Conservation (phyloP, 2,329 filamentous ascomycete genomes). For the Nemania bipapillata region DNA sequence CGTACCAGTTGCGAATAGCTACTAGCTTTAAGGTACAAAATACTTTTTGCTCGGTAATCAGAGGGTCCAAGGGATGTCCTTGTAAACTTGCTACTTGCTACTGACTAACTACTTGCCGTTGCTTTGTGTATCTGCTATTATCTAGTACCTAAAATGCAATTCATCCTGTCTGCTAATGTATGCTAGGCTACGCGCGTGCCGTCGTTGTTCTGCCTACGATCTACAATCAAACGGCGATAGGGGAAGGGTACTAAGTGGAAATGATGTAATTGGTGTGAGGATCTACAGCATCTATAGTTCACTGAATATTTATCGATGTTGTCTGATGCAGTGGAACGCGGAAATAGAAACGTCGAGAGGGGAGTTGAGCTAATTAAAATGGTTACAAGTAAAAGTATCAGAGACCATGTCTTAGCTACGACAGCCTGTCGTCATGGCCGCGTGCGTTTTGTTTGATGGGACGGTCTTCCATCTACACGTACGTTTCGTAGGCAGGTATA, state of each 20-base stretch:
- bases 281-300: not conserved
- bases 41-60: not conserved
- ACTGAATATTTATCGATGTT: not conserved
- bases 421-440: conserved; percentile 1
- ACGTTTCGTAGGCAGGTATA: not conserved
- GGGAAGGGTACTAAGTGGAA: not conserved
- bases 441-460: conserved; percentile 10
- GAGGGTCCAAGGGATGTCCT: not conserved
- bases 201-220: not conserved
- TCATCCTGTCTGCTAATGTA: too few relatives aligned
- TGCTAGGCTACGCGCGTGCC: too few relatives aligned
- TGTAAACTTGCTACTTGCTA: not conserved
- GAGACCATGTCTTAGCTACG: not conserved
- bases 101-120: not conserved
- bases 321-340: not conserved
- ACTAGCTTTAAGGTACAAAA: too few relatives aligned
- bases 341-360: not conserved
- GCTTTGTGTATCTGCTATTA: not conserved
- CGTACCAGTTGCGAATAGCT: not conserved
- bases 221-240: not conserved
- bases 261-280: not conserved
- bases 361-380: not conserved
- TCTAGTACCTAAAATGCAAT: too few relatives aligned
- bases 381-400: too few relatives aligned
- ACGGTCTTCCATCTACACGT: not conserved